Evolutionary conservation across 2,329 filamentous ascomycete species (phyloP), one percentile per base, ranked within the genome.

Genomic region (Aphanocladium album): DNA sequence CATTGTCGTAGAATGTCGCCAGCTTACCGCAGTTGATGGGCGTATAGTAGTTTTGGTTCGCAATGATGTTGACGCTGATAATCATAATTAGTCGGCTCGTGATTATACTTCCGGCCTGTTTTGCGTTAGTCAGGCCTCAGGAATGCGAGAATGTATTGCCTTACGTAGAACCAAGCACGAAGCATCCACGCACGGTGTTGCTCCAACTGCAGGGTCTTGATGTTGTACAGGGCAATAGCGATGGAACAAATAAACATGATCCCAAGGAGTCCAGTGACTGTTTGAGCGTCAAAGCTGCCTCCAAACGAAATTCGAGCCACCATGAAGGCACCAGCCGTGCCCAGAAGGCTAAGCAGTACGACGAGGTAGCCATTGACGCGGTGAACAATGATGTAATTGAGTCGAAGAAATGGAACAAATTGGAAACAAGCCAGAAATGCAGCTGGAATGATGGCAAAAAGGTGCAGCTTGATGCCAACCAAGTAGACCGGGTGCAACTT

Each of bases 141-240:
- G 5, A 35, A 2, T 2, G 1, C 12, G 5, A 17, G 21, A 1
- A 21, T 21, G 17, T 21, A 16, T 9, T 11, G 7, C 19, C 73
- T 62, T 63, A 78, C 73, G 62, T 79, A 80, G 55, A 79, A 72
- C 78, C 79, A 80, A 3, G 79, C 75, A 14, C 83, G 69, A n/a
- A 87, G 67, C 83, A 86, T 87, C 83, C 83, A 87, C 2, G 81
- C 80, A 1, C 84, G 76, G 62, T 87, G 84, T 67, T 86, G 79
- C 35, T 85, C 82, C 52, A 88, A 82, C 66, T 86, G 83, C 6
- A 86, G 68, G 2, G 75, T 71, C 69, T 82, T 85, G 69, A 87
- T 79, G 63, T 85, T 85, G 66, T 79, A 72, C 39, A 77, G 79
- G 0, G 83, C 79, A 41, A 85, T 66, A 0, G 67, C 60, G 6